Percentiles rank a stretch among this genome's conserved stretches.
phyloP scores from a whole-genome alignment of 2,329 filamentous ascomycete species.

The Colletotrichum liriopes region DNA sequence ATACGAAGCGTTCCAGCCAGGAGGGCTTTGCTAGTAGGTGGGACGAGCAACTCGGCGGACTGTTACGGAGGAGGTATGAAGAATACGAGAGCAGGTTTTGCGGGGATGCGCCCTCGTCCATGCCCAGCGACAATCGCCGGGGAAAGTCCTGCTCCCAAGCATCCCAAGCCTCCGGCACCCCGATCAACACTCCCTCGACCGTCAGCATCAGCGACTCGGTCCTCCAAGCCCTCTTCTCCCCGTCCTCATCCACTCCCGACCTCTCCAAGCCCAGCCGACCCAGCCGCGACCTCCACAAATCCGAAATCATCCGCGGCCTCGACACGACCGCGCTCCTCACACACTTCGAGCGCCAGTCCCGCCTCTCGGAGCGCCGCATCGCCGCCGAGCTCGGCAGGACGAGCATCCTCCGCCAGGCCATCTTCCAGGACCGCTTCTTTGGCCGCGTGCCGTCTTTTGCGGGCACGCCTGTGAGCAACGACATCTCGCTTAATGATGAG shows the following conservation, averaged over 20 bases:
- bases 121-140: too few species aligned
- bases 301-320: conserved; percentile 7
- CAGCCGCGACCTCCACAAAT: neutral
- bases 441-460: neutral
- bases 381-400: conserved; percentile 23
- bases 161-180: neutral
- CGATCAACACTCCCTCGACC: neutral
- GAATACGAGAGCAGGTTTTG: neutral
- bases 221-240: neutral
- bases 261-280: neutral
- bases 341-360: conserved; percentile 30
- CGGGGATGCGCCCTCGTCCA: neutral
- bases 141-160: neutral
- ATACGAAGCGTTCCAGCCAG: neutral
- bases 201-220: conserved; percentile 5
- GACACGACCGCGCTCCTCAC: conserved; percentile 21
- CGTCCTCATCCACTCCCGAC: neutral
- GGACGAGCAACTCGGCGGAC: too few species aligned
- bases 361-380: conserved; percentile 30
- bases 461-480: neutral
- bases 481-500: too few species aligned
- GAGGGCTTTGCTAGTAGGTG: neutral
- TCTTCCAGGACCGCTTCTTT: conserved; percentile 28
- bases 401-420: conserved; percentile 25
- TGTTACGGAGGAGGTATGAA: neutral